A percentile compares a stretch with the other conserved stretches of the same genome.
Evolutionary conservation across 2,329 filamentous ascomycete species (phyloP).

Genomic region (Colletotrichum sublineola): DNA sequence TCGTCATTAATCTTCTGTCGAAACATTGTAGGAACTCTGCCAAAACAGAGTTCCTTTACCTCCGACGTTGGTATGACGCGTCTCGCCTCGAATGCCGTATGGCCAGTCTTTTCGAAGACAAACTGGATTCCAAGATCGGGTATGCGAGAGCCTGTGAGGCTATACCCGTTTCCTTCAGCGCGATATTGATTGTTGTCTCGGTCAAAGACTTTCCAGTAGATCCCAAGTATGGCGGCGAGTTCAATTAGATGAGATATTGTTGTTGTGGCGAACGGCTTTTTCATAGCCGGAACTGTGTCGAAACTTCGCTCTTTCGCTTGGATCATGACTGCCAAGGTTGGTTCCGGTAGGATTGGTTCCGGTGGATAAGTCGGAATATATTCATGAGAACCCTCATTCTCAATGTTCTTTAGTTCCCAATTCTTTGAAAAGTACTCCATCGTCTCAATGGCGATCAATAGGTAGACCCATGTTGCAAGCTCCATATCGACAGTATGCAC

Average conservation of each 20-base stretch:
- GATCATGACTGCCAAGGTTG: slow-evolving; percentile 28
- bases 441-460: slow-evolving; percentile 19
- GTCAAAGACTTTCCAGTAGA: slow-evolving; percentile 59
- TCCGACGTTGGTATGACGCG: slow-evolving; percentile 54
- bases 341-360: neutral
- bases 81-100: slow-evolving; percentile 50
- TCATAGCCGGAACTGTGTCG: slow-evolving; percentile 20
- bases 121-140: slow-evolving; percentile 56
- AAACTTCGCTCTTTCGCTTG: slow-evolving; percentile 22
- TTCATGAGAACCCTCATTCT: neutral
- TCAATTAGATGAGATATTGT: slow-evolving; percentile 54
- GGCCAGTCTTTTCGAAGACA: slow-evolving; percentile 54
- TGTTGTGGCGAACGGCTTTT: slow-evolving; percentile 52
- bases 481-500: slow-evolving; percentile 34
- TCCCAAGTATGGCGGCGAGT: slow-evolving; percentile 52
- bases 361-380: neutral
- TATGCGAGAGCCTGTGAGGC: slow-evolving; percentile 49
- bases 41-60: slow-evolving; percentile 57
- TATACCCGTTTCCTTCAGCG: slow-evolving; percentile 54
- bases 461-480: slow-evolving; percentile 20
- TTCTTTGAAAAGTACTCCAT: slow-evolving; percentile 25
- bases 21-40: slow-evolving; percentile 56
- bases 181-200: slow-evolving; percentile 52
- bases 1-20: neutral
- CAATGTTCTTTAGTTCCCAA: neutral